These are phyloP conservation scores for Trichoderma breve DNA, from an alignment of 2,329 filamentous ascomycete species.

Conservation along the genomic window DNA sequence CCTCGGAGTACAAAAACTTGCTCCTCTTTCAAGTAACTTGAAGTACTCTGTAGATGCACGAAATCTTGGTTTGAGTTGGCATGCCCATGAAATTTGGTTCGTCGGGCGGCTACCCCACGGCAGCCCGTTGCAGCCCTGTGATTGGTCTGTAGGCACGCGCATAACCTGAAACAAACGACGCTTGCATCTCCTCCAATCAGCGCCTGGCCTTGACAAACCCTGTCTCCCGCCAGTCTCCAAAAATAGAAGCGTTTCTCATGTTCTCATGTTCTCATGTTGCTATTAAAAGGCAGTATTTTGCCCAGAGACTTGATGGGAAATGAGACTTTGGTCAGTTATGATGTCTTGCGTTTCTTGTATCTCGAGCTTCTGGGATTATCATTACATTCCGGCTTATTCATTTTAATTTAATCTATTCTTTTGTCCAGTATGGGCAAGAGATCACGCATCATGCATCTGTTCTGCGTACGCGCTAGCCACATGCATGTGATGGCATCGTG, in stretches of 20 bases:
- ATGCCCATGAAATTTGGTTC: constrained; percentile 1
- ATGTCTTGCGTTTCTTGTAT: neutral
- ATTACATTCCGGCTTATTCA: neutral
- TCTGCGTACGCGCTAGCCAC: neutral
- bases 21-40: neutral
- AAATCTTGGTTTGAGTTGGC: neutral
- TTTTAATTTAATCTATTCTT: neutral
- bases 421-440: neutral
- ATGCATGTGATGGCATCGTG: constrained; percentile 1
- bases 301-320: neutral
- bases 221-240: constrained; percentile 18
- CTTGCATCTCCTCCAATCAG: constrained; percentile 22
- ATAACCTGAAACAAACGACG: constrained; percentile 28
- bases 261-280: neutral
- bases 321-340: neutral
- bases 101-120: neutral
- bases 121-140: neutral
- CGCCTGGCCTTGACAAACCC: neutral
- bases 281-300: neutral
- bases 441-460: neutral
- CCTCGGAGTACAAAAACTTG: neutral
- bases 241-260: constrained; percentile 23
- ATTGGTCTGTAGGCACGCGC: constrained; percentile 23
- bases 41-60: neutral
- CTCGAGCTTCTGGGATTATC: neutral